Evolutionary conservation across 768 basidiomycete species (phyloP), one percentile per base, ranked within the genome.

Genomic region (Trametes maxima): DNA sequence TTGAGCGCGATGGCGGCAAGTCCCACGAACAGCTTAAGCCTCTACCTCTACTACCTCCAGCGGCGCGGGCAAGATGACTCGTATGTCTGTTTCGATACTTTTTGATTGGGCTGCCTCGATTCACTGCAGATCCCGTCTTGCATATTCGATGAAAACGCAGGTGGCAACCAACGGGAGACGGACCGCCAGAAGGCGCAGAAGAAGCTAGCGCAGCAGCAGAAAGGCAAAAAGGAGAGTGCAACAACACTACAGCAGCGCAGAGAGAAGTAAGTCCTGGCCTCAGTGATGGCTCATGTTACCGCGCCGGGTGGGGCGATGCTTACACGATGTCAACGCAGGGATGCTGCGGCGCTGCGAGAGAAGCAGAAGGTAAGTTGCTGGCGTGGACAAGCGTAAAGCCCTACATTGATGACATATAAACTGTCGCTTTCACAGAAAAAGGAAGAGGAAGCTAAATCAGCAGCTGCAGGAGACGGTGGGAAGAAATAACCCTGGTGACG

Each of bases 151-250:
- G 58, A 52, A 21, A 5, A 24, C 67, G 37, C 68, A 92, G 91
- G 91, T 69, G 91, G 91, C 67, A 91, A 93, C 71, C 90, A 92
- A 73, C 84, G 91, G 54, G 91, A 93, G 7, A 80, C 76, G 73
- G 91, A 88, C 73, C 89, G 91, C 65, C 74, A 76, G 21, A 87
- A 85, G 71, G 85, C 88, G 14, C 85, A 85, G 77, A 93, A 93
- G 78, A 92, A 90, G 75, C 74, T 77, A 14, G 81, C 81, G 1
- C 75, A 77, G 7, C 56, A 64, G 14, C 75, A 74, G 54, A 88
- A 86, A 74, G 68, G 72, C 19, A 89, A 89, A 75, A 92, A 91
- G 75, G 89, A 91, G 74, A 89, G 87, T 67, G 85, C 81, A 12
- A 63, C 78, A 1, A 76, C 49, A 48, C 78, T 92, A 39, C 81